Base-by-base conservation (phyloP, 2,329 filamentous ascomycete genomes). In the Dactylellina drechsleri region DNA sequence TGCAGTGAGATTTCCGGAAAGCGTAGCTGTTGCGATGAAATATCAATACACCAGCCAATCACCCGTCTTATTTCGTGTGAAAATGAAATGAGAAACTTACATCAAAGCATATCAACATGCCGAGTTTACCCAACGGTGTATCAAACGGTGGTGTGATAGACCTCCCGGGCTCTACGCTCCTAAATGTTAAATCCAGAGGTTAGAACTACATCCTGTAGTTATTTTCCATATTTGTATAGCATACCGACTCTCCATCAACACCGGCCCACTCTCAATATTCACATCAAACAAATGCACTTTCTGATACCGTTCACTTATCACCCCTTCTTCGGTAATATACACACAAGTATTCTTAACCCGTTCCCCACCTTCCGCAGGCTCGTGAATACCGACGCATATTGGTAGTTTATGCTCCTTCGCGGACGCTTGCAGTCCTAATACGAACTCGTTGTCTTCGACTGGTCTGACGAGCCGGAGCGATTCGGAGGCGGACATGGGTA, bases 231-330 rank as follows among this genome's bases (percentile, higher is more conserved):
- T 23, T 2, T 23, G 23, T 23, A 23, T 4, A 2, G 4, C 43
- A 3, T 77, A 84, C 82, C 85, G 83, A 80, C 87, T 89, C 80
- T 92, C 90, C 77, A 85, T 87, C 77, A 91, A 81, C 0, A 84
- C 81, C 0, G 88, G 88, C 0, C 87, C 87, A 23, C 83, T 83
- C 65, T 85, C 83, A 70, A 88, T 86, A 49, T 85, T 85, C 71
- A 89, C 86, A 81, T 97, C 92, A 82, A 98, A 97, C 13, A 97
- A 86, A 81, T 97, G 93, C 36, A 97, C 83, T 82, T 98, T 98
- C 81, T 96, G 91, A 83, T 97, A 97, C 18, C 85, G 83, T 13
- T 89, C 85, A 0, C 83, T 82, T 28, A 91, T 88, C 3, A 84
- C 80, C 0, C 90, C 90, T 0, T 83, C 79, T 49, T 86, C 85